Evolutionary conservation across 345 rosid genomes (phyloP).

Genomic region (Trapa incisa): DNA sequence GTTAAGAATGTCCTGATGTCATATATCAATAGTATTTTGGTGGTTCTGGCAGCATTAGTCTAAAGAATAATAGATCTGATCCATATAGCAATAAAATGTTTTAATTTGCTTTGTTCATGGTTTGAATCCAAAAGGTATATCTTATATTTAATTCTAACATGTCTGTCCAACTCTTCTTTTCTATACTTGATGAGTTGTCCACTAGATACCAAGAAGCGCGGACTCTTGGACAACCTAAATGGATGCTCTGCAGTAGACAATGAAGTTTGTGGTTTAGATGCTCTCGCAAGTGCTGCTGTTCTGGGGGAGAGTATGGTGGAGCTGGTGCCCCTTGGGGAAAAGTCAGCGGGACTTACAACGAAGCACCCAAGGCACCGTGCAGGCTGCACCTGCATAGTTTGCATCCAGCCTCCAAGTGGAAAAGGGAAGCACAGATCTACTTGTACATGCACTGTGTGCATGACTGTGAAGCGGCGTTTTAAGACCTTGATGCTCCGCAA

Average conservation of each 20-base stretch:
- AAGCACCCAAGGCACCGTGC: constrained; percentile 92
- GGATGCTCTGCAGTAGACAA: constrained; percentile 7
- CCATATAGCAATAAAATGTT: not conserved
- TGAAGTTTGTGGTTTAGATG: constrained; percentile 68
- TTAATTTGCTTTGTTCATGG: not conserved
- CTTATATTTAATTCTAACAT: not conserved
- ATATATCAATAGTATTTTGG: not conserved
- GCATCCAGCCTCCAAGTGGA: constrained; percentile 99
- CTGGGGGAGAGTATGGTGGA: constrained; percentile 41
- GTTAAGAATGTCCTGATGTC: not conserved
- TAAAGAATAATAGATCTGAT: not conserved
- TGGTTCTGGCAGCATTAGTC: no score
- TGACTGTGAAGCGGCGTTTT: constrained; percentile 87
- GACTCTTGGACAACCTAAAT: constrained; percentile 23
- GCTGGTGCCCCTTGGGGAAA: constrained; percentile 20
- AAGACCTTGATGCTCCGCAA: constrained; percentile 82
- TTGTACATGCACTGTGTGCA: constrained; percentile 78
- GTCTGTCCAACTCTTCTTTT: not conserved
- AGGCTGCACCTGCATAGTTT: constrained; percentile 90
- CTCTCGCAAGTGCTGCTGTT: constrained; percentile 72
- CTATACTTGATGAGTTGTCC: constrained; percentile 8
- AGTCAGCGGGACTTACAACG: constrained; percentile 67
- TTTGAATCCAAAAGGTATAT: not conserved
- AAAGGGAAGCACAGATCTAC: constrained; percentile 73
- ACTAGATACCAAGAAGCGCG: constrained; percentile 51